Percentiles rank a stretch among this genome's conserved stretches.
These are phyloP conservation scores for Tuber indicum DNA, from an alignment of 495 filamentous ascomycete genomes.

Conservation along the genomic window DNA sequence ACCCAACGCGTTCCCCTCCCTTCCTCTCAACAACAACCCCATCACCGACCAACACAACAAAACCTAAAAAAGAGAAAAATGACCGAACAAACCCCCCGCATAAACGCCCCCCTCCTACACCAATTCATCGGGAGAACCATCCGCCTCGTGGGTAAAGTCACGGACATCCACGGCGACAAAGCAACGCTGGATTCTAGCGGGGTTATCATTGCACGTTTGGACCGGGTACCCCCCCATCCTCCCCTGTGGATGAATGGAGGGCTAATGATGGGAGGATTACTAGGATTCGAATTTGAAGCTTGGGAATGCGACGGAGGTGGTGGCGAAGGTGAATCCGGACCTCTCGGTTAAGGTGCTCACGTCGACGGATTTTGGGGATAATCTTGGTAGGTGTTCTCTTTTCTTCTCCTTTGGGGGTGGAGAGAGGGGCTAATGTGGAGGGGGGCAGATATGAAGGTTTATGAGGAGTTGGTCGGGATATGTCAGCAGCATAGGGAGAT, in stretches of 20 bases:
- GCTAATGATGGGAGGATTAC: background rate
- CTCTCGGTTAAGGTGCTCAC: slow-evolving; percentile 67
- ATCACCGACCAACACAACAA: background rate
- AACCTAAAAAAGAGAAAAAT: slow-evolving; percentile 8
- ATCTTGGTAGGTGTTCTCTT: slow-evolving; percentile 52
- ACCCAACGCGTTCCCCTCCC: background rate
- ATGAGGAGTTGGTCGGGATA: slow-evolving; percentile 77
- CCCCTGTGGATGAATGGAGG: background rate
- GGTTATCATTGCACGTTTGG: slow-evolving; percentile 63
- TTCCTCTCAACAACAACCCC: background rate
- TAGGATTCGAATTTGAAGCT: slow-evolving; percentile 72
- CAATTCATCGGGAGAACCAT: slow-evolving; percentile 66
- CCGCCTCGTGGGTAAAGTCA: slow-evolving; percentile 78
- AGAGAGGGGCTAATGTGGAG: slow-evolving; percentile 9
- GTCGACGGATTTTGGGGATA: slow-evolving; percentile 69
- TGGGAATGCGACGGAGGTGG: slow-evolving; percentile 75
- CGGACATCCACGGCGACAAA: slow-evolving; percentile 69
- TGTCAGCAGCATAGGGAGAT: slow-evolving; percentile 77
- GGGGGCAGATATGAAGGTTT: slow-evolving; percentile 65
- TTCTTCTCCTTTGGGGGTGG: slow-evolving; percentile 21
- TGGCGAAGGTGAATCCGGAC: slow-evolving; percentile 83
- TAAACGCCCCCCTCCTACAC: slow-evolving; percentile 61
- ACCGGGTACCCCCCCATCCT: slow-evolving; percentile 51
- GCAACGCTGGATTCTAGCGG: slow-evolving; percentile 73
- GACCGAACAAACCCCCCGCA: slow-evolving; percentile 55